These are phyloP conservation scores for Ophiostoma sp. DNA, from an alignment of 2,329 filamentous ascomycete genomes.

Conservation along the genomic window DNA sequence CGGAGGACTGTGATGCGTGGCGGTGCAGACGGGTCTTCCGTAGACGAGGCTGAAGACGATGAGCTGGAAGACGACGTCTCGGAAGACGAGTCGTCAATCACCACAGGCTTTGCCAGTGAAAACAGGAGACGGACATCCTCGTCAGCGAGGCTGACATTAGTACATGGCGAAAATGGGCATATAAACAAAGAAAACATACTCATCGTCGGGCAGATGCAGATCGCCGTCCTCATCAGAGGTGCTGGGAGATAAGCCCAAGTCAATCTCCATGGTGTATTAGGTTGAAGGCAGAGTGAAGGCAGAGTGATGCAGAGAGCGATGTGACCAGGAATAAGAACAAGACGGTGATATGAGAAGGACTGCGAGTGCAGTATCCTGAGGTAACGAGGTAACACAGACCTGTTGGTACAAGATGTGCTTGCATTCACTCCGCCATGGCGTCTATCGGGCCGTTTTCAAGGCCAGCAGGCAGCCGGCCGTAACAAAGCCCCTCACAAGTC, in stretches of 20 bases:
- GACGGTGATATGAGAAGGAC: too few relatives aligned
- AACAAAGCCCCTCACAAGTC: too few relatives aligned
- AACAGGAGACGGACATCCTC: background rate
- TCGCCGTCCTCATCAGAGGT: background rate
- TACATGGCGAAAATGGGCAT: background rate
- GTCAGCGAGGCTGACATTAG: background rate
- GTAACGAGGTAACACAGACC: too few relatives aligned
- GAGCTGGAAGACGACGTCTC: background rate
- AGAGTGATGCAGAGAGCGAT: too few relatives aligned
- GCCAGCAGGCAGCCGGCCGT: too few relatives aligned
- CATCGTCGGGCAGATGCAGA: background rate
- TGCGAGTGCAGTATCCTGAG: too few relatives aligned
- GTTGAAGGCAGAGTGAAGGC: too few relatives aligned
- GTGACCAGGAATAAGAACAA: too few relatives aligned
- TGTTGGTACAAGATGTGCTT: too few relatives aligned
- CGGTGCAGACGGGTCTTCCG: background rate
- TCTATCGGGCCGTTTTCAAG: too few relatives aligned
- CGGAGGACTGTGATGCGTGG: conserved; percentile 18
- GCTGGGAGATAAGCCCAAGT: background rate
- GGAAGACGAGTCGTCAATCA: background rate
- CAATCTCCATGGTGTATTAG: background rate
- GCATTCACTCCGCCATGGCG: too few relatives aligned
- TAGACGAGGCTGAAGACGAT: background rate
- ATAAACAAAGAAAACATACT: background rate
- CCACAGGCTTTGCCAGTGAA: background rate